Evolutionary conservation across 2,329 filamentous ascomycete genomes (phyloP), one percentile per base, ranked within the genome.

Genomic region (Colletotrichum spinosum): DNA sequence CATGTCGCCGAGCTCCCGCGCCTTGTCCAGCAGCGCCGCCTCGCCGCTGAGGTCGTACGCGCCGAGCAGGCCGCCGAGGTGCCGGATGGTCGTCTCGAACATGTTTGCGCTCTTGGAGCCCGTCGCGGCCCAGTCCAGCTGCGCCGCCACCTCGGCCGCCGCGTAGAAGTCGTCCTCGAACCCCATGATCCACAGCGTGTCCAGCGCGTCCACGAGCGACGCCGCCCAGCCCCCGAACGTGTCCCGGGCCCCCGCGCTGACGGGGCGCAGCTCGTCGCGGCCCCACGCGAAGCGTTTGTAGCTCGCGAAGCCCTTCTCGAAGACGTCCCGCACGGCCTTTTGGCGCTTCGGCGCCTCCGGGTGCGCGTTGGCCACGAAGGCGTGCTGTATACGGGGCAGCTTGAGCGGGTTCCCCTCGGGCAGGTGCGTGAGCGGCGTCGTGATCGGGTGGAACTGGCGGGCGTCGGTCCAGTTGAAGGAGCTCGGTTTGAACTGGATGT

Each of bases 11-110:
- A 92, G 79, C 75, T 91, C 87, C 1, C 79, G 79, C 1, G 89
- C 88, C 73, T 92, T 91, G 33, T 77, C 77, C 38, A 92, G 77
- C 58, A 92, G 75, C n/a, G 79, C 79, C 59, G 82, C 77, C 58
- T 81, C 82, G 33, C 80, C 81, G 69, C 88, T 91, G 34, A 92
- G 73, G 71, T 92, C 90, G 72, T 91, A 91, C 0, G 90, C 90
- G n/a, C 87, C 85, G 55, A 92, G 72, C 59, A 92, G 82, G 1
- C 90, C 90, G 9, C 90, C 90, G 0, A 92, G 82, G 72, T 92
- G 92, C 44, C 90, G 84, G 61, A 92, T 92, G 8, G 84, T 91
- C 1, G 88, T 91, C 75, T 92, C 90, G 67, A 92, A 92, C 0
- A 91, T 79, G 67, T 90, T 91, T 49, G 86, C 80, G 11, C 82